phyloP scores from a whole-genome alignment of 192 early-diverging fungal genomes.

The Backusella morwellensis region DNA sequence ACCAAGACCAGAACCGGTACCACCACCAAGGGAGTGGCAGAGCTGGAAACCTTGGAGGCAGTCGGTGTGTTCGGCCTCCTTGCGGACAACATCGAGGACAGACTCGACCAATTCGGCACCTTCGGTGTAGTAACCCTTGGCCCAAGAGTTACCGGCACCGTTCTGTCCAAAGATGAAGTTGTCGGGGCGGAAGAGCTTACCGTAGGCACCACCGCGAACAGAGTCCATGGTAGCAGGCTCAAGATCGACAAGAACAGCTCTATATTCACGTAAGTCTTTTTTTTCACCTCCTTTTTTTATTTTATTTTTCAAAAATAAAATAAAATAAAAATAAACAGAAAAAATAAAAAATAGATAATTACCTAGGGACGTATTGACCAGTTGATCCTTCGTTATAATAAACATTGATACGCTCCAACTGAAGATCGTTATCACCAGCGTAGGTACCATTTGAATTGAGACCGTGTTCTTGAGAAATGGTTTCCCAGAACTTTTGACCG shows the following conservation, averaged over 20 bases:
- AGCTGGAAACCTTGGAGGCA: slow-evolving; percentile 99
- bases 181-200: slow-evolving; percentile 93
- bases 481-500: slow-evolving; percentile 78
- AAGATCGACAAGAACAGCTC: slow-evolving; percentile 93
- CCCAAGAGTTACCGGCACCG: slow-evolving; percentile 99
- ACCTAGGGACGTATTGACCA: slow-evolving; percentile 73
- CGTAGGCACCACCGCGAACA: slow-evolving; percentile 76
- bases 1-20: slow-evolving; percentile 97
- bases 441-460: slow-evolving; percentile 60
- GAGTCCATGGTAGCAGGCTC: slow-evolving; percentile 96
- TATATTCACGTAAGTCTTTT: neutral
- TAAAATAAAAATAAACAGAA: neutral
- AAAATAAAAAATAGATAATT: neutral
- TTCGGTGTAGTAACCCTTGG: slow-evolving; percentile 99
- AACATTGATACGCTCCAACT: slow-evolving; percentile 78
- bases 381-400: slow-evolving; percentile 72
- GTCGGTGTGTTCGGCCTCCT: slow-evolving; percentile 95
- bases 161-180: slow-evolving; percentile 95
- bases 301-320: too few relatives aligned
- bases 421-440: slow-evolving; percentile 57
- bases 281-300: neutral
- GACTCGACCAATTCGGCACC: slow-evolving; percentile 97
- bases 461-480: slow-evolving; percentile 80
- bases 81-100: slow-evolving; percentile 93
- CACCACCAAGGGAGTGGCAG: slow-evolving; percentile 96